phyloP scores from a whole-genome alignment of 2,329 filamentous ascomycete genomes.

The Sphaerulina musiva region DNA sequence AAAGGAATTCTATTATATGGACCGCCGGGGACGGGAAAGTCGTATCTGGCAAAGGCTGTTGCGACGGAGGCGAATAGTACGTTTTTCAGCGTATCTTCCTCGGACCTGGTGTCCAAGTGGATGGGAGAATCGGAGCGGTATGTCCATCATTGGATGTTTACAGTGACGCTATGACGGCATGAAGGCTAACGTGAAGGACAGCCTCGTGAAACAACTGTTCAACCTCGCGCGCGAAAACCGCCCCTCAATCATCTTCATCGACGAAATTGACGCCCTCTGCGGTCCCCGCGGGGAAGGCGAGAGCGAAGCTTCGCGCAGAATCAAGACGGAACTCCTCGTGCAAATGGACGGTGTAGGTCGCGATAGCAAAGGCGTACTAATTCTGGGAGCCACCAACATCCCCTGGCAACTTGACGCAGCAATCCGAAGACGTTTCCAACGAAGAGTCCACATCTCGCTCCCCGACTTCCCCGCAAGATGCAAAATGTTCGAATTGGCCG shows the following conservation, averaged over 20 bases:
- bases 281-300: constrained; percentile 90
- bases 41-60: constrained; percentile 93
- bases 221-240: constrained; percentile 98
- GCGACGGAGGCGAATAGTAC: constrained; percentile 98
- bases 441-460: constrained; percentile 89
- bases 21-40: constrained; percentile 94
- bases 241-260: constrained; percentile 96
- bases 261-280: constrained; percentile 94
- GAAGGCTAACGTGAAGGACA: constrained; percentile 35
- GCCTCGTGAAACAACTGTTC: constrained; percentile 92
- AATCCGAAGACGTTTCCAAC: constrained; percentile 91
- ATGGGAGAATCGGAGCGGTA: constrained; percentile 99
- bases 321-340: constrained; percentile 96
- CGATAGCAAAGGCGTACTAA: constrained; percentile 86
- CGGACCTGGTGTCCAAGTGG: constrained; percentile 97
- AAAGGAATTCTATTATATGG: constrained; percentile 96
- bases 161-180: no score
- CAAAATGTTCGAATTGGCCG: constrained; percentile 89
- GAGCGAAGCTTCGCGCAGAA: constrained; percentile 91
- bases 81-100: constrained; percentile 97
- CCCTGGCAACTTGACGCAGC: constrained; percentile 97
- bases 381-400: constrained; percentile 95
- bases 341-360: constrained; percentile 99
- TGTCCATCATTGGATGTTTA: constrained; percentile 19
- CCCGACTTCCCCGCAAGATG: constrained; percentile 82